Percentiles rank a stretch among this genome's conserved stretches.
phyloP scores from a whole-genome alignment of 1,284 basidiomycete genomes.

The Rhodotorula glutinis region DNA sequence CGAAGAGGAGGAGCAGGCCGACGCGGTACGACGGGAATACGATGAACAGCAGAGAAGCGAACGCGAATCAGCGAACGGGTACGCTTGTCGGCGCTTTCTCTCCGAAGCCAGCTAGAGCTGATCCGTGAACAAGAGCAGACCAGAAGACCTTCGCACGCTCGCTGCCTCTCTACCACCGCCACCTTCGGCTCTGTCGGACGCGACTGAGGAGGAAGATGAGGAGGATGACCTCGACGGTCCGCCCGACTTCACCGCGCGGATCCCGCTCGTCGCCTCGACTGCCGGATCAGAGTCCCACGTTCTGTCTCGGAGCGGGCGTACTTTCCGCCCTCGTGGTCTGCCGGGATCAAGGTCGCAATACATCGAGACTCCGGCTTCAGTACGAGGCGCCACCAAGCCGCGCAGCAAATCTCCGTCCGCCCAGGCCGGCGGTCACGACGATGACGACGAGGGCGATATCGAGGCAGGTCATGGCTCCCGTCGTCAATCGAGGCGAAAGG shows the following conservation, averaged over 20 bases:
- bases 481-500: neutral
- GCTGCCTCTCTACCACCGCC: slow-evolving; percentile 22
- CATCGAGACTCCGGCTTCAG: neutral
- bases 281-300: neutral
- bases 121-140: no score
- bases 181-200: slow-evolving; percentile 16
- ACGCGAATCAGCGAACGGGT: neutral
- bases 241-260: slow-evolving; percentile 36
- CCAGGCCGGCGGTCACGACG: neutral
- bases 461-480: neutral
- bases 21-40: neutral
- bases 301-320: neutral
- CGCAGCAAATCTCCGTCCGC: neutral
- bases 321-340: neutral
- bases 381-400: neutral
- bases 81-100: no score
- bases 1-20: slow-evolving; percentile 4
- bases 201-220: slow-evolving; percentile 17
- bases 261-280: slow-evolving; percentile 19
- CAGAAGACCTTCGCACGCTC: slow-evolving; percentile 13
- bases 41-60: neutral
- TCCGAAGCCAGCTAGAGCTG: no score
- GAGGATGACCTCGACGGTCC: slow-evolving; percentile 36
- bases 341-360: neutral
- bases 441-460: neutral